These are phyloP conservation scores for Ophiocordyceps australis DNA, from an alignment of 2,329 filamentous ascomycete genomes.

Conservation along the genomic window DNA sequence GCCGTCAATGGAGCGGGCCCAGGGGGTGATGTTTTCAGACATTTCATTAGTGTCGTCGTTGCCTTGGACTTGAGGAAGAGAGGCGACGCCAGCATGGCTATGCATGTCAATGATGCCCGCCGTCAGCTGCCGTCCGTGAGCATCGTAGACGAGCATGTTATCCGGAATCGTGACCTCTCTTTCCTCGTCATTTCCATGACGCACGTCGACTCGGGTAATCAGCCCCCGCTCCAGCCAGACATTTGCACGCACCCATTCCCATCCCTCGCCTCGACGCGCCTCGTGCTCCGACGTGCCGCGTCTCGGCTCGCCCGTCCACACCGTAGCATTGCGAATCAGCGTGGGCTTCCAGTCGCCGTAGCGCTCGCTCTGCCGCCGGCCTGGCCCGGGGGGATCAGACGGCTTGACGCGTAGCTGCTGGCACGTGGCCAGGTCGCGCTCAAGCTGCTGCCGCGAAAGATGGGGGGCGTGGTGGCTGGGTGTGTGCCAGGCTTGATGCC, in stretches of 20 bases:
- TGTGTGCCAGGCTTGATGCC: slow-evolving; percentile 18
- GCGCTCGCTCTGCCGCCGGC: slow-evolving; percentile 40
- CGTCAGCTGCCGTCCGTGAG: slow-evolving; percentile 41
- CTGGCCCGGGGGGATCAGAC: slow-evolving; percentile 32
- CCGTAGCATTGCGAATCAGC: slow-evolving; percentile 46
- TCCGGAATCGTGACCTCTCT: slow-evolving; percentile 26
- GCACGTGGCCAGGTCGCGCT: slow-evolving; percentile 35
- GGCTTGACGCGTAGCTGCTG: slow-evolving; percentile 34
- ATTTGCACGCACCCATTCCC: slow-evolving; percentile 40
- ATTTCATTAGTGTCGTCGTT: slow-evolving; percentile 46
- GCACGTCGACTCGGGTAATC: slow-evolving; percentile 31
- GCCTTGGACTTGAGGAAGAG: slow-evolving; percentile 34
- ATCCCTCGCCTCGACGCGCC: slow-evolving; percentile 38
- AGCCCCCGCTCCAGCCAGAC: slow-evolving; percentile 42
- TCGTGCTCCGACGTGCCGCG: slow-evolving; percentile 22
- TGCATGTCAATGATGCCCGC: slow-evolving; percentile 57
- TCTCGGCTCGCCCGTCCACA: slow-evolving; percentile 46
- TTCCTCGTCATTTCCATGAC: slow-evolving; percentile 21
- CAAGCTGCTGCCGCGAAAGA: slow-evolving; percentile 34
- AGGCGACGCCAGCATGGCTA: slow-evolving; percentile 42
- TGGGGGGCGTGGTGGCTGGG: too few relatives aligned
- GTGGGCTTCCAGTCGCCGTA: slow-evolving; percentile 40
- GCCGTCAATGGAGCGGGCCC: slow-evolving; percentile 47
- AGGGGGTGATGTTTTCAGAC: slow-evolving; percentile 46
- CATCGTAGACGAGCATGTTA: slow-evolving; percentile 34